Base-by-base conservation (phyloP, 108 stramenopile genomes). In the Skeletonema marinoi region DNA sequence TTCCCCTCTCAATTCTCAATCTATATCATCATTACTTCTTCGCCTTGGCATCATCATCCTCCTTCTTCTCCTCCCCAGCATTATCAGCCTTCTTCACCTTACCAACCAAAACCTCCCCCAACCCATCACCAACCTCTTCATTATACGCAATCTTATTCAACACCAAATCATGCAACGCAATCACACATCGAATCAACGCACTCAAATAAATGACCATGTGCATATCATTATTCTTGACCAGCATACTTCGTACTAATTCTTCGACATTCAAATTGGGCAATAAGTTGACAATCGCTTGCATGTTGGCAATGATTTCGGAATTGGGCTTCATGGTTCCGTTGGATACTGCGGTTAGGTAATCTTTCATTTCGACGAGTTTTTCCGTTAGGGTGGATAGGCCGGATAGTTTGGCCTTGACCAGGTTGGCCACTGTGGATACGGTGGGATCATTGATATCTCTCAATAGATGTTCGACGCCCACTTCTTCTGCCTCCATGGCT, bases 391-490 rank as follows among this genome's bases (percentile, higher is more conserved):
- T 96, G 10, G 77, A 77, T 70, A 99, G 80, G 32, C 95, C 98
- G n/a, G 90, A 80, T 44, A 98, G 74, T 82, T 99, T 99, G 65
- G 93, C 93, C 90, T 97, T 92, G 82, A 99, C 93, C 51, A 96
- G 84, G 44, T 87, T 88, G 48, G 97, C 96, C 11, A 99, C 93
- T 25, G 94, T 97, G 44, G 86, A 88, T 10, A 97, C 92, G n/a
- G 98, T 97, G 11, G 99, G 99, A 85, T 99, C 99, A 77, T 99
- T 99, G 83, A 99, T 97, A 75, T 99, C 99, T 50, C 99, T 94
- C 70, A 99, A 75, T 62, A 99, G 88, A 86, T 99, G 99, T 78
- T 98, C 99, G 30, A 99, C 99, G 25, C 98, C 99, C 17, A 99
- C 95, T 85, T 98, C 99, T 87, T 99, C 99, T 21, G 98, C 94